A percentile compares a stretch with the other conserved stretches of the same genome.
phyloP scores from a whole-genome alignment of 345 rosid species.

The Litchi chinensis region DNA sequence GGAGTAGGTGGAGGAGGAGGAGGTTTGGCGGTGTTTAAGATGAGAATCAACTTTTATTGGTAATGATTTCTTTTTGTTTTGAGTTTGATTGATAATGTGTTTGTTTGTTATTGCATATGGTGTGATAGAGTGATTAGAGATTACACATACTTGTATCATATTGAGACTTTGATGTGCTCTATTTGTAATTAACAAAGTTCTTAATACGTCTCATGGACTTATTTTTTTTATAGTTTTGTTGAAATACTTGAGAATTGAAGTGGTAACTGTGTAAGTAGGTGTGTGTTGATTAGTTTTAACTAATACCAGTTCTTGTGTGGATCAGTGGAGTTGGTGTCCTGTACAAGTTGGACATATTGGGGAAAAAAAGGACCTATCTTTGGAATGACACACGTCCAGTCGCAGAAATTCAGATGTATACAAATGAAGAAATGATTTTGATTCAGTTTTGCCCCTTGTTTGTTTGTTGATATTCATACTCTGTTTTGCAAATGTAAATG shows the following conservation, averaged over 20 bases:
- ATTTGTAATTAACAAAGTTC: slow-evolving; percentile 6
- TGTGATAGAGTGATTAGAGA: background rate
- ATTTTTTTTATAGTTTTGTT: background rate
- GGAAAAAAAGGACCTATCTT: background rate
- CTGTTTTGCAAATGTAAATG: no score
- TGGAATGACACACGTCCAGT: background rate
- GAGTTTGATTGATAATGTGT: slow-evolving; percentile 1
- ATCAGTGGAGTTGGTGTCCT: background rate
- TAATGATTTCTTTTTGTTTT: background rate
- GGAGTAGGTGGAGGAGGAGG: slow-evolving; percentile 8
- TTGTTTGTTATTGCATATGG: slow-evolving; percentile 6
- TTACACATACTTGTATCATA: background rate
- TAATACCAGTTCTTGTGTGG: background rate
- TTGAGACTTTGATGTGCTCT: background rate
- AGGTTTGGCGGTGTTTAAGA: background rate
- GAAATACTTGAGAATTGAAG: background rate
- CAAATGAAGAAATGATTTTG: background rate
- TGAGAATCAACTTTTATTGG: slow-evolving; percentile 2
- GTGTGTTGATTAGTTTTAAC: background rate
- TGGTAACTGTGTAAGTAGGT: background rate
- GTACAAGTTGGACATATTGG: background rate
- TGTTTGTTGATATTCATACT: background rate
- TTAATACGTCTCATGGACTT: background rate
- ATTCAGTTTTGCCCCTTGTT: background rate
- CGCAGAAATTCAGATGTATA: no score